phyloP scores from a whole-genome alignment of 2,329 filamentous ascomycete genomes.

The Calonectria pseudoreteaudii region DNA sequence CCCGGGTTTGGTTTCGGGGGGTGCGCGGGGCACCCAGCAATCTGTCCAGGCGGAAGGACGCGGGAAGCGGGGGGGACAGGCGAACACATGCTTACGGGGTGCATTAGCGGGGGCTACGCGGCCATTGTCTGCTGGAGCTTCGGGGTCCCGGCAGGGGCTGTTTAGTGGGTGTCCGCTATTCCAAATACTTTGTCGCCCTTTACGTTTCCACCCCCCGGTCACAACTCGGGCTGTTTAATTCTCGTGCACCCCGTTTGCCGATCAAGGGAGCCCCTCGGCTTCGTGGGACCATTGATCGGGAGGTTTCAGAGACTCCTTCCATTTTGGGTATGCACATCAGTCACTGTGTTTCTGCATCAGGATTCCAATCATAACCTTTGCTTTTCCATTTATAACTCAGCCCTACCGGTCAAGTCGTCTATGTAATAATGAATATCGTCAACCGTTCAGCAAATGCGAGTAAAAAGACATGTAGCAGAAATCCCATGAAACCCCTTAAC shows the following conservation, averaged over 20 bases:
- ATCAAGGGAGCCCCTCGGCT: not conserved
- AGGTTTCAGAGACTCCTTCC: not conserved
- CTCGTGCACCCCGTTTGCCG: not conserved
- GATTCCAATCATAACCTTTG: not conserved
- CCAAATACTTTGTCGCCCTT: slow-evolving; percentile 5
- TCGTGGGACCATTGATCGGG: not conserved
- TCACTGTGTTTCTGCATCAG: not conserved
- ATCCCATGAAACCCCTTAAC: not conserved
- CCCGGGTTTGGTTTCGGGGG: not conserved
- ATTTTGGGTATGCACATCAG: not conserved
- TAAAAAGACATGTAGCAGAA: not conserved
- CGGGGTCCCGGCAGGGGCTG: not conserved
- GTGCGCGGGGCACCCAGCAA: not conserved
- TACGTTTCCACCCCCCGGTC: not conserved
- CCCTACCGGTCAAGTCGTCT: not conserved
- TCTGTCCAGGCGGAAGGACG: not conserved
- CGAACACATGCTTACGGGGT: slow-evolving; percentile 1
- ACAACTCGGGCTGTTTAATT: not conserved
- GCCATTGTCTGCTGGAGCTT: not conserved
- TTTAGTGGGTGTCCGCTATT: not conserved
- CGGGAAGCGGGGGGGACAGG: not conserved
- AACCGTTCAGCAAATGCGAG: not conserved
- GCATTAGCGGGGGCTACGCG: not conserved
- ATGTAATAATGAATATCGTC: not conserved
- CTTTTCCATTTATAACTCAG: not conserved